Evolutionary conservation across 1,284 basidiomycete species (phyloP).

Genomic region (Ceratorhiza oryzae-sativae): DNA sequence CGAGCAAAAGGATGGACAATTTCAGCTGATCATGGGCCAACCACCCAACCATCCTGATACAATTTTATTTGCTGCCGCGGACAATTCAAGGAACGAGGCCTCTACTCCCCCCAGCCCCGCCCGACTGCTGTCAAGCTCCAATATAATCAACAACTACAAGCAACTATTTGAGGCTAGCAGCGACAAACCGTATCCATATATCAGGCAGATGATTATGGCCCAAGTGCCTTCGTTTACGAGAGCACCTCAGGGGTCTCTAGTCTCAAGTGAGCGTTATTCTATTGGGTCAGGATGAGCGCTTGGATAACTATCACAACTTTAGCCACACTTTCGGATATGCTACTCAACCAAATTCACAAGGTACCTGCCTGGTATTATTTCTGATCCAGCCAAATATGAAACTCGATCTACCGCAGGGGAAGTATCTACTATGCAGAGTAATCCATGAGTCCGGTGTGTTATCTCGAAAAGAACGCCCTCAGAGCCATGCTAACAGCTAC

Average conservation of each 20-base stretch:
- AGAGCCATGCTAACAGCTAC: not conserved
- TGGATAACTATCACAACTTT: not conserved
- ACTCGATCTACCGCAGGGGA: not conserved
- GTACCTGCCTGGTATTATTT: not conserved
- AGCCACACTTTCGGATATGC: constrained; percentile 4
- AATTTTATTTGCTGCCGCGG: not conserved
- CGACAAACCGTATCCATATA: not conserved
- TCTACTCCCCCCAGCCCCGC: not conserved
- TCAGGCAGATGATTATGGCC: not conserved
- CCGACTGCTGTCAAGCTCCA: not conserved
- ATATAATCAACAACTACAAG: not conserved
- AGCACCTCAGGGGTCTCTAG: not conserved
- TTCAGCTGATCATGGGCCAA: not conserved
- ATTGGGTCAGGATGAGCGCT: not conserved
- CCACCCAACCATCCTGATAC: constrained; percentile 3
- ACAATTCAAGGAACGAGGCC: not conserved
- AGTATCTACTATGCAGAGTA: not conserved
- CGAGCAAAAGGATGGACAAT: not conserved
- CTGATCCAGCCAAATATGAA: not conserved
- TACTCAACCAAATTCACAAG: not conserved
- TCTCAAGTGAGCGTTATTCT: not conserved
- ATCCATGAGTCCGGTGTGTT: constrained; percentile 1
- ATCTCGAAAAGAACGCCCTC: not conserved
- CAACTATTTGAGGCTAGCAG: not conserved
- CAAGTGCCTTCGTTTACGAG: not conserved